These are phyloP conservation scores for Aspergillus egyptiacus DNA, from an alignment of 495 filamentous ascomycete species.

Conservation along the genomic window DNA sequence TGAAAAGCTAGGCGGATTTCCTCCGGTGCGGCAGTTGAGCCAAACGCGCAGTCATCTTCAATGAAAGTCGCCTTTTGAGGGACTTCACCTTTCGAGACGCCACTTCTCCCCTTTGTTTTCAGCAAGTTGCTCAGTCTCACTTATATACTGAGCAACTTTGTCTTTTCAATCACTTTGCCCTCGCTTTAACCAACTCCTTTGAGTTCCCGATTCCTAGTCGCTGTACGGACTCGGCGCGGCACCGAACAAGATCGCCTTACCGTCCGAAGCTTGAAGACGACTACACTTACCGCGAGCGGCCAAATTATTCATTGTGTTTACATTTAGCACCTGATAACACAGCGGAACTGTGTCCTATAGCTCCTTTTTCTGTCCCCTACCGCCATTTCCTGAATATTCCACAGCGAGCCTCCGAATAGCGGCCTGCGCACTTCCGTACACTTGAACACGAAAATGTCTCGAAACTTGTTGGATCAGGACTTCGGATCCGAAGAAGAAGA, in stretches of 20 bases:
- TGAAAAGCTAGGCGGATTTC: not conserved
- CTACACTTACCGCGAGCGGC: not conserved
- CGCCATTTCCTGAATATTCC: not conserved
- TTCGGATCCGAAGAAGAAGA: slow-evolving; percentile 74
- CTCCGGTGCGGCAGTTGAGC: slow-evolving; percentile 10
- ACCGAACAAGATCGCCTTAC: not conserved
- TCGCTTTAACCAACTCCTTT: not conserved
- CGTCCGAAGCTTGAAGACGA: not conserved
- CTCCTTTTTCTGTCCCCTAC: not conserved
- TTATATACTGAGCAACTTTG: not conserved
- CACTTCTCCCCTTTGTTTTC: slow-evolving; percentile 2
- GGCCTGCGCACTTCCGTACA: not conserved
- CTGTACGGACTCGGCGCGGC: slow-evolving; percentile 20
- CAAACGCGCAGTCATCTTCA: slow-evolving; percentile 14
- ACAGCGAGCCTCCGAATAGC: not conserved
- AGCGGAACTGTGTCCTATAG: not conserved
- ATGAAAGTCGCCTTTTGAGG: slow-evolving; percentile 8
- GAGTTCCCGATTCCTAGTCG: slow-evolving; percentile 2
- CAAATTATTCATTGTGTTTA: no score
- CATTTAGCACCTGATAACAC: not conserved
- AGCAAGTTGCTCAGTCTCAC: slow-evolving; percentile 1
- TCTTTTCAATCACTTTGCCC: slow-evolving; percentile 1
- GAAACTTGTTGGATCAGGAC: slow-evolving; percentile 47
- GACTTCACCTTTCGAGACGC: not conserved
- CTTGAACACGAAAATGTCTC: slow-evolving; percentile 39